These are phyloP conservation scores for Paramecium octaurelia DNA, from an alignment of 73 alveolate species.

Conservation along the genomic window DNA sequence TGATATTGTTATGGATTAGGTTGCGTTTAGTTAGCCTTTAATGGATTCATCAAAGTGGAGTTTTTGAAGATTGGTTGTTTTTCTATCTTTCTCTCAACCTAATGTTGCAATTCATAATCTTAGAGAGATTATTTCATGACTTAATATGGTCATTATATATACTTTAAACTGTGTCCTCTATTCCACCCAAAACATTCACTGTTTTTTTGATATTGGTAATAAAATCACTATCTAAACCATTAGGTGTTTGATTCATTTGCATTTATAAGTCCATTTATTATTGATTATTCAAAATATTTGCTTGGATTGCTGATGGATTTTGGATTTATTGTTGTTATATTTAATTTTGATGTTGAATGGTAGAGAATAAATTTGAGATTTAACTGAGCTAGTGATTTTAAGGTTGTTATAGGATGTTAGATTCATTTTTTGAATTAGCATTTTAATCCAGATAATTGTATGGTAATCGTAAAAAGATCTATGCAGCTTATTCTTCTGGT, in stretches of 20 bases:
- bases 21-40: not conserved
- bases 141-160: not conserved
- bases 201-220: not conserved
- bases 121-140: slow-evolving; percentile 21
- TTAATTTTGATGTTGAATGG: not conserved
- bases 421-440: not conserved
- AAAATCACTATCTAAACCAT: slow-evolving; percentile 19
- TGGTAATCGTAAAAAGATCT: not conserved
- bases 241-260: not conserved
- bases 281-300: not conserved
- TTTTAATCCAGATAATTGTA: not conserved
- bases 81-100: not conserved
- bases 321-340: not conserved
- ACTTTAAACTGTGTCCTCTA: slow-evolving; percentile 42
- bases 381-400: not conserved
- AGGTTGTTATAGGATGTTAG: not conserved
- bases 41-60: not conserved
- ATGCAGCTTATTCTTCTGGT: not conserved
- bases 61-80: not conserved
- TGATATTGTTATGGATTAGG: not conserved
- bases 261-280: not conserved
- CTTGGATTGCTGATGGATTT: not conserved
- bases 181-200: slow-evolving; percentile 2
- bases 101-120: slow-evolving; percentile 17
- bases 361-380: not conserved